These are phyloP conservation scores for Berberis thunbergii DNA, from an alignment of 164 flowering plant genomes.

Conservation along the genomic window DNA sequence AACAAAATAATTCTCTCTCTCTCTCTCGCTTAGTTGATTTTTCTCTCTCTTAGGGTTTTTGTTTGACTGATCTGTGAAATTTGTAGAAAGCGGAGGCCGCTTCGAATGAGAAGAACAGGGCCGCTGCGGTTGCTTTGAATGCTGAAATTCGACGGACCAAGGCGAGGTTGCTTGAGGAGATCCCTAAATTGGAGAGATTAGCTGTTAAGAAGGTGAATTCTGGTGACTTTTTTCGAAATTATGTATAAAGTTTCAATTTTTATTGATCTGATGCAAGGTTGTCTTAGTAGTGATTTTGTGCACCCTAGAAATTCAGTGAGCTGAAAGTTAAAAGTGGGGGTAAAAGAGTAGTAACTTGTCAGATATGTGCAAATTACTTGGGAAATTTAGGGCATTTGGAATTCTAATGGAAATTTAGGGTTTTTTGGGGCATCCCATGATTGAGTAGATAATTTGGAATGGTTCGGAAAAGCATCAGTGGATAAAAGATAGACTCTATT, in stretches of 20 bases:
- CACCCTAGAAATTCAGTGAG: no score
- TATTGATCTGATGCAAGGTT: neutral
- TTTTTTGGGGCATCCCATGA: no score
- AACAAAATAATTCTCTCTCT: neutral
- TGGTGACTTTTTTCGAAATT: no score
- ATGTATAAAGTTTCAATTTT: neutral
- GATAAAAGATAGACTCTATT: no score
- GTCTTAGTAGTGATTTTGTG: no score
- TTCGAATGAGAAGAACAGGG: conserved; percentile 59
- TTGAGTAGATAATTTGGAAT: no score
- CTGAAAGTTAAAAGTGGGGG: no score
- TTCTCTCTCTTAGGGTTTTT: conserved; percentile 2
- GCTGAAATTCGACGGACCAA: conserved; percentile 92
- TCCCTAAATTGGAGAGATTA: conserved; percentile 80
- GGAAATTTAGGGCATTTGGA: no score
- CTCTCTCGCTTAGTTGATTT: neutral
- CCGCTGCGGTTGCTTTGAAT: conserved; percentile 79
- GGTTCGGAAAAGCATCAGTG: no score
- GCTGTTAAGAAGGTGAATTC: conserved; percentile 37
- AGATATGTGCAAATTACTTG: no score
- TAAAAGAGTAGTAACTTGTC: no score
- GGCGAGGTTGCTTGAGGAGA: conserved; percentile 78
- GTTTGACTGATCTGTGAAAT: conserved; percentile 3
- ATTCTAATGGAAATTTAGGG: no score
- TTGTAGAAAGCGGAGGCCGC: conserved; percentile 70